These are phyloP conservation scores for Plasmodium gallinaceum DNA, from an alignment of 169 alveolate species.

Conservation along the genomic window DNA sequence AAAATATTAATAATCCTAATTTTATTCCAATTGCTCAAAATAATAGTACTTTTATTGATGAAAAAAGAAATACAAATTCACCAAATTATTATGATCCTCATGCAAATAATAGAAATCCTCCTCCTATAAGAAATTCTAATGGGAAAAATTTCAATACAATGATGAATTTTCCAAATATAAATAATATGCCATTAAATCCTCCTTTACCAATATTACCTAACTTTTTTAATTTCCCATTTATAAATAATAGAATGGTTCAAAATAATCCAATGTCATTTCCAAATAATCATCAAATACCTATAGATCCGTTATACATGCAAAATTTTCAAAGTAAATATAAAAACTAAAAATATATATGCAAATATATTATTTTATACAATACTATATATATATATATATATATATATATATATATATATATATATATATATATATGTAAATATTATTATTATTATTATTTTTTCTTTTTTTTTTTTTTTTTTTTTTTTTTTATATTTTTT, in stretches of 20 bases:
- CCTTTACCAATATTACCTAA: slow-evolving; percentile 61
- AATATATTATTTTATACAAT: background rate
- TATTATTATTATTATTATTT: background rate
- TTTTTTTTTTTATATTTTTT: background rate
- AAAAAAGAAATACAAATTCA: background rate
- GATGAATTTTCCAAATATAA: slow-evolving; percentile 18
- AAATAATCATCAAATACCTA: slow-evolving; percentile 9
- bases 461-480: background rate
- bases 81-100: slow-evolving; percentile 16
- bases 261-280: slow-evolving; percentile 30
- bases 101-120: slow-evolving; percentile 14
- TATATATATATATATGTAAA: background rate
- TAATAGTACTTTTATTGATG: slow-evolving; percentile 27
- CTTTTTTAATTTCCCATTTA: slow-evolving; percentile 63
- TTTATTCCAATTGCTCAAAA: slow-evolving; percentile 37
- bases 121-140: background rate
- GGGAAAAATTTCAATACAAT: slow-evolving; percentile 38
- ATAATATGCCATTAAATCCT: slow-evolving; percentile 49
- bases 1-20: slow-evolving; percentile 67
- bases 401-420: background rate
- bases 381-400: background rate
- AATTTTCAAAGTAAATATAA: slow-evolving; percentile 28
- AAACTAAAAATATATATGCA: background rate
- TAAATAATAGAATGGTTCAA: slow-evolving; percentile 30
- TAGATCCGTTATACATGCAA: slow-evolving; percentile 55